Base-by-base conservation (phyloP, 2,329 filamentous ascomycete genomes). In the Microcera coccophila region DNA sequence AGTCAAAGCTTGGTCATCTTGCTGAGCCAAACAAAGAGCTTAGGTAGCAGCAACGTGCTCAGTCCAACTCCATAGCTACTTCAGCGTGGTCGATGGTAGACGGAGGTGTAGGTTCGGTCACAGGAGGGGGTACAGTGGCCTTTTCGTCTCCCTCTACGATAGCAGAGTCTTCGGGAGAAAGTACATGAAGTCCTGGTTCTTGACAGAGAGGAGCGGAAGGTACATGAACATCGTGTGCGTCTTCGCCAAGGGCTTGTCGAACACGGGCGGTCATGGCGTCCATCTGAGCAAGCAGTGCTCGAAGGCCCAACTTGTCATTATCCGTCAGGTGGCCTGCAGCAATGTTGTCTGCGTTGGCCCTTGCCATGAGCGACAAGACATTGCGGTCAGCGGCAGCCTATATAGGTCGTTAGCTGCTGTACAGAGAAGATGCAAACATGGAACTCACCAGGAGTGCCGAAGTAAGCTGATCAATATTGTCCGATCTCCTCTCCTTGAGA, bases 401-500 rank as follows among this genome's bases (percentile, higher is more conserved):
- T 24, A 28, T 16, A 12, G 37, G 43, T 58, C 36, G 55, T 45
- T 37, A 47, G n/a, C 5, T 15, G 15, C 11, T 26, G 10, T 8
- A 28, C 24, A 14, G 24, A n/a, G n/a, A n/a, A n/a, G 24, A 14
- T 28, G 9, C 9, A 28, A 28, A 14, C 9, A 33, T 11, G 31
- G 8, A 5, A 75, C 81, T 71, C 70, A 86, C 82, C 50, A 85
- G 70, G 50, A 87, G 71, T 40, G 78, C 73, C 47, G 78, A 70
- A 39, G 82, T 70, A 44, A 87, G 72, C 38, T 70, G 69, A 44
- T 73, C 67, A 38, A 82, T 59, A 22, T 71, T 68, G 38, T 78
- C 68, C 18, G 74, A 70, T 40, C 65, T 64, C 48, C 73, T 69
- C 50, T 72, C 71, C 41, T 70, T 71, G 36, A 87, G 68, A 48